Evolutionary conservation across 2,329 filamentous ascomycete species (phyloP).

Genomic region (Alternaria tenuissima): DNA sequence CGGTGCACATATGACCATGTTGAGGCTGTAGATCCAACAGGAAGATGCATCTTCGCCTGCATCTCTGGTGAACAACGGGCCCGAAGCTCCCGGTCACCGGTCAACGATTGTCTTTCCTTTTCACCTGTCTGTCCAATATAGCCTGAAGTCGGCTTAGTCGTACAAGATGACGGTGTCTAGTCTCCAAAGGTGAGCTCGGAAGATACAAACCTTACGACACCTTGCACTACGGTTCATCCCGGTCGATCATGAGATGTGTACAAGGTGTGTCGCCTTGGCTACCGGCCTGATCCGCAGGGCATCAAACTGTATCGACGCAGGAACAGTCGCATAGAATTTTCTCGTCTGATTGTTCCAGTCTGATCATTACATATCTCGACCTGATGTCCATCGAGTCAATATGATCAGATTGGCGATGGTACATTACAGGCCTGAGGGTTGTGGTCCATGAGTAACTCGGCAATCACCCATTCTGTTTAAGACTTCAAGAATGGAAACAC

Average conservation of each 20-base stretch:
- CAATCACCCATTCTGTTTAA: background rate
- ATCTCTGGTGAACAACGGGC: constrained; percentile 14
- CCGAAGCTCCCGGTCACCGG: background rate
- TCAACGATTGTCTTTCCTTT: background rate
- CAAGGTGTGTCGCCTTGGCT: background rate
- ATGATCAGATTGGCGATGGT: too few relatives aligned
- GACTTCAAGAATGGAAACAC: background rate
- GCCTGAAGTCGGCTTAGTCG: background rate
- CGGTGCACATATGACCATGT: constrained; percentile 4
- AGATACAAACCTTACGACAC: background rate
- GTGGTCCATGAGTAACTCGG: background rate
- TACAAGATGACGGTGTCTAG: background rate
- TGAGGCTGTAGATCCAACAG: constrained; percentile 2
- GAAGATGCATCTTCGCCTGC: constrained; percentile 11
- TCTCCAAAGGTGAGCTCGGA: background rate
- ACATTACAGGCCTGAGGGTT: too few relatives aligned
- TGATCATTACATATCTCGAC: too few relatives aligned
- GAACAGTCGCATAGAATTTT: background rate
- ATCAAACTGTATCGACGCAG: background rate
- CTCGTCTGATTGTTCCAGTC: background rate
- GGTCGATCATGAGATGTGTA: background rate
- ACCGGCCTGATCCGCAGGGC: background rate
- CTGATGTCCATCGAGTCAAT: too few relatives aligned
- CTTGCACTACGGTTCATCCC: background rate
- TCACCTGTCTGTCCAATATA: background rate